Base-by-base conservation (phyloP, 352 stramenopile species). In the Thraustochytrium sp. region DNA sequence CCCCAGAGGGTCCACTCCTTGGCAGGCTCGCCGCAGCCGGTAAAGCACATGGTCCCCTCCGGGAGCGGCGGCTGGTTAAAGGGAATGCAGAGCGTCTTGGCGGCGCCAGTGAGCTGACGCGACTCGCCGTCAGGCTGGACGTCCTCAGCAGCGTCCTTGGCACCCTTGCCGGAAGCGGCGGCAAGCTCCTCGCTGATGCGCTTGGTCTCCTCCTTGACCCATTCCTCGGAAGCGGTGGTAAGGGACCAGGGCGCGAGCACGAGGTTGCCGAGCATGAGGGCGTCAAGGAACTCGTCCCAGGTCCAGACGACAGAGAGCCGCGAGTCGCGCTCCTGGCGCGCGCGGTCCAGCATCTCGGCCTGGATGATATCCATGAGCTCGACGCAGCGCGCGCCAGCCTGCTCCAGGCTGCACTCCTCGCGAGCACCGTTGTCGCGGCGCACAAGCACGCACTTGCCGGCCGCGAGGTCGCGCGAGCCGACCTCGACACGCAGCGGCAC, bases 81-180 rank as follows among this genome's bases (percentile, higher is more conserved):
- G 31, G 97, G 97, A 77, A 99, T 98, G 89, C 97, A 99, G 31
- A 99, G 89, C 37, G 96, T 99, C 92, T 99, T 99, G 75, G 96
- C 97, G 2, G 96, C 96, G 5, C 97, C 95, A 85, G 92, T 87
- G 40, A 89, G 63, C 21, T 51, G 54, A 2, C 82, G 85, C 38
- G 61, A 55, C 31, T 86, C 85, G 29, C 83, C 31, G 93, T 98
- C 13, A 55, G 89, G 55, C 38, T 87, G 83, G n/a, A 63, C 84
- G 9, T 76, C 77, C n/a, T 86, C 49, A 16, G 56, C 82, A 55
- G 38, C 82, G 61, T 87, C 36, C 51, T 18, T n/a, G 51, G 37
- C 82, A 44, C 86, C 36, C 62, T 37, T 36, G 48, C 90, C 89
- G 64, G 72, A 85, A 59, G 75, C 85, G 48, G 86, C 82, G 44